Evolutionary conservation across 352 stramenopile genomes (phyloP).

Genomic region (Pseudoperonospora humuli): DNA sequence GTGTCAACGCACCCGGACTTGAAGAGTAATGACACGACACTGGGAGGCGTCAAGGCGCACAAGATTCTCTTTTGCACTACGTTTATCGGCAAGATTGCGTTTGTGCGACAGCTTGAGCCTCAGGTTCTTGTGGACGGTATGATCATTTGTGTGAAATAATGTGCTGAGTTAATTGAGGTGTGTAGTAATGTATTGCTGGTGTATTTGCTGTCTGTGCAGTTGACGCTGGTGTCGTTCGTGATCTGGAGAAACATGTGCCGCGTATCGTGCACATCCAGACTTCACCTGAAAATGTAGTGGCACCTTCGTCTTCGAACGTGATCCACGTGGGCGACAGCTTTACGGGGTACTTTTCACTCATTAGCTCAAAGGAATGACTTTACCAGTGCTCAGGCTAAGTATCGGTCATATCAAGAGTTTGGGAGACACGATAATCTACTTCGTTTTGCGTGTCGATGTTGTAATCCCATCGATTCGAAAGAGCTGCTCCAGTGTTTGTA

Average conservation of each 20-base stretch:
- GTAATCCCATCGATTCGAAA: slow-evolving; percentile 39
- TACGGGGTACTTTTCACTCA: slow-evolving; percentile 55
- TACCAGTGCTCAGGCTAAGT: slow-evolving; percentile 17
- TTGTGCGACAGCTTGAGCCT: slow-evolving; percentile 83
- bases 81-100: slow-evolving; percentile 66
- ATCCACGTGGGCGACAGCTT: slow-evolving; percentile 67
- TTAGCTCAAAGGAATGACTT: slow-evolving; percentile 31
- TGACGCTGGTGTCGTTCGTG: slow-evolving; percentile 39
- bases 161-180: neutral
- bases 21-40: slow-evolving; percentile 15
- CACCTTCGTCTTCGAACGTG: slow-evolving; percentile 24
- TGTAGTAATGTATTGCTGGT: slow-evolving; percentile 5
- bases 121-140: slow-evolving; percentile 76
- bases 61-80: slow-evolving; percentile 82
- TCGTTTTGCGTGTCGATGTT: slow-evolving; percentile 4
- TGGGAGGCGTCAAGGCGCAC: slow-evolving; percentile 40
- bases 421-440: neutral
- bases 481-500: slow-evolving; percentile 53
- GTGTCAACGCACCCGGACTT: slow-evolving; percentile 25
- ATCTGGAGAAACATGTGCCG: slow-evolving; percentile 72
- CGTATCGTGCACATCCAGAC: slow-evolving; percentile 57
- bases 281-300: slow-evolving; percentile 16
- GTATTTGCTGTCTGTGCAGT: slow-evolving; percentile 23
- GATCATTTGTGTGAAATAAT: neutral
- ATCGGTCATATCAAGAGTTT: slow-evolving; percentile 10